These are phyloP conservation scores for Sporothrix dimorphospora DNA, from an alignment of 2,329 filamentous ascomycete species.

Conservation along the genomic window DNA sequence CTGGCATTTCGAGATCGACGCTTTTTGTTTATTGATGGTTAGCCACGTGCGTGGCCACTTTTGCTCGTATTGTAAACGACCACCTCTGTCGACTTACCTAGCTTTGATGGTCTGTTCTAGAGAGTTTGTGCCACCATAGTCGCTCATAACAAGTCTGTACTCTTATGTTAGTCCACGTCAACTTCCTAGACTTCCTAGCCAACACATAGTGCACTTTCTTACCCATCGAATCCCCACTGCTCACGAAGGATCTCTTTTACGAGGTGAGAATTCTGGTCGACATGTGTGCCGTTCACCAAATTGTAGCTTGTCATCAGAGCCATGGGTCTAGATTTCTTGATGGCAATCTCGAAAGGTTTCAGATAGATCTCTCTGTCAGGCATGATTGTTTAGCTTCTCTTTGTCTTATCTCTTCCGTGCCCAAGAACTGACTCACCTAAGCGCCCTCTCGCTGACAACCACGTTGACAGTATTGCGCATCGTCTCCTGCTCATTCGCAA, in stretches of 20 bases:
- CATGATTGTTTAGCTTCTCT: conserved; percentile 14
- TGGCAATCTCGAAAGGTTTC: conserved; percentile 17
- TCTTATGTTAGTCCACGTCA: no score
- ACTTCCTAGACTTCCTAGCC: no score
- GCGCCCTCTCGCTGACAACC: conserved; percentile 54
- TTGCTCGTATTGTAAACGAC: no score
- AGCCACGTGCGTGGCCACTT: no score
- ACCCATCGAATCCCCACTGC: conserved; percentile 22
- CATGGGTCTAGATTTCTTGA: conserved; percentile 13
- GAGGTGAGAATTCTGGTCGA: conserved; percentile 10
- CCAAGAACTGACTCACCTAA: conserved; percentile 47
- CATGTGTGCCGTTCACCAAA: conserved; percentile 11
- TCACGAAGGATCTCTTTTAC: conserved; percentile 15
- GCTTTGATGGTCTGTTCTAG: background rate
- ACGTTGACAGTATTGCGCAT: conserved; percentile 52
- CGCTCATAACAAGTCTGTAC: conserved; percentile 14
- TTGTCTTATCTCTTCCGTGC: no score
- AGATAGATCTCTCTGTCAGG: conserved; percentile 21
- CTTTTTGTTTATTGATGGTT: no score
- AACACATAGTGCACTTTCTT: no score
- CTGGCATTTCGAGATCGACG: conserved; percentile 22
- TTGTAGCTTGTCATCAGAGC: conserved; percentile 20
- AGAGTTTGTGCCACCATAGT: conserved; percentile 12
- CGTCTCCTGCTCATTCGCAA: conserved; percentile 54
- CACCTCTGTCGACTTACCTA: background rate